phyloP scores from a whole-genome alignment of 495 filamentous ascomycete genomes.

The Talaromyces trachyspermus region DNA sequence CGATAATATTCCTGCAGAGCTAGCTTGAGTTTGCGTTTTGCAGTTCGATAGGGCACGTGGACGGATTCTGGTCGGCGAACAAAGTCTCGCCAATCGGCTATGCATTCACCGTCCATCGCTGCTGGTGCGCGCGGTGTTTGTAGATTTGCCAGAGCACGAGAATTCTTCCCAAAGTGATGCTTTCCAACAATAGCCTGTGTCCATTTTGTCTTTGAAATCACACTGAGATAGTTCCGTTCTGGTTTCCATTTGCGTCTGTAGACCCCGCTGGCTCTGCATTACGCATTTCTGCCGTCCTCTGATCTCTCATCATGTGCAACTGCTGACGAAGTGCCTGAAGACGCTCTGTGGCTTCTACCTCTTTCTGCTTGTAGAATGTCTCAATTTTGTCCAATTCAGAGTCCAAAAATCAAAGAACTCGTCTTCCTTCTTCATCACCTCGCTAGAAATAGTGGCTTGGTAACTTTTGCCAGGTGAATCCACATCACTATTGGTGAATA shows the following conservation, averaged over 20 bases:
- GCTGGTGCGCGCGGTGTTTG: conserved; percentile 35
- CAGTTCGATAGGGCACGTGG: conserved; percentile 68
- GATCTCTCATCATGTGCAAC: conserved; percentile 79
- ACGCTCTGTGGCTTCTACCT: conserved; percentile 67
- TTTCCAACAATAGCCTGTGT: conserved; percentile 21
- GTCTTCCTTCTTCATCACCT: conserved; percentile 53
- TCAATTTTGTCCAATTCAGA: conserved; percentile 79
- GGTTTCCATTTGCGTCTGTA: background rate
- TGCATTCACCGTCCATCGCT: conserved; percentile 21
- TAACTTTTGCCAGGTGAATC: conserved; percentile 22
- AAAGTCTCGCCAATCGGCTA: conserved; percentile 51
- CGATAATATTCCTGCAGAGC: conserved; percentile 91
- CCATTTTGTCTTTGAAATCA: conserved; percentile 14
- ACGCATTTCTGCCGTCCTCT: conserved; percentile 63
- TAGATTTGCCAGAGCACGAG: conserved; percentile 45
- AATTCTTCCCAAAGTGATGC: conserved; percentile 48
- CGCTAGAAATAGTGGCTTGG: conserved; percentile 36
- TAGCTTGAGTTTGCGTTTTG: conserved; percentile 83
- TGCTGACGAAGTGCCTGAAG: conserved; percentile 67
- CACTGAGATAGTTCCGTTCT: conserved; percentile 5
- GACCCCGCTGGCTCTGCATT: conserved; percentile 22
- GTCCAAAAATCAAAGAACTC: conserved; percentile 80
- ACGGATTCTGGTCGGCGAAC: conserved; percentile 45
- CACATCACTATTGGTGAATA: conserved; percentile 25
- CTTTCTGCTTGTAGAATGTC: conserved; percentile 73